These are phyloP conservation scores for Ceratocystiopsis brevicomis DNA, from an alignment of 2,329 filamentous ascomycete species.

Conservation along the genomic window DNA sequence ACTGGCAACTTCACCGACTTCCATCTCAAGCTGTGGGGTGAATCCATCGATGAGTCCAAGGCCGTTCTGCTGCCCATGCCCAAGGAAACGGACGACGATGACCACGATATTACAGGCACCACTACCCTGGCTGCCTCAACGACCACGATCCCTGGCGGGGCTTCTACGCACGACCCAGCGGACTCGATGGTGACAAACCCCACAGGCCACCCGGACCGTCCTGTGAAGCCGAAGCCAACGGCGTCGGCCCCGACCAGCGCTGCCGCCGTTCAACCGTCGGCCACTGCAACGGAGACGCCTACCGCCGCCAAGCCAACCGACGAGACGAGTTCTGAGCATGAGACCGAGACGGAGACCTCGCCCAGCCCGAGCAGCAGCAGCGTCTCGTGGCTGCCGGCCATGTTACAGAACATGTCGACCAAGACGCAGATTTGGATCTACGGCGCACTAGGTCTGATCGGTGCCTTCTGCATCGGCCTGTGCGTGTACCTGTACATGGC, in stretches of 20 bases:
- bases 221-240: slow-evolving; percentile 24
- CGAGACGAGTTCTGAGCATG: slow-evolving; percentile 2
- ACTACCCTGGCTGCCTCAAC: slow-evolving; percentile 43
- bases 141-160: slow-evolving; percentile 29
- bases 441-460: slow-evolving; percentile 66
- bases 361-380: slow-evolving; percentile 20
- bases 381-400: slow-evolving; percentile 60
- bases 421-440: slow-evolving; percentile 88
- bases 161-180: too few species aligned
- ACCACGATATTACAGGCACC: slow-evolving; percentile 50
- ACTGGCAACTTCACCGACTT: slow-evolving; percentile 73
- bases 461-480: slow-evolving; percentile 63
- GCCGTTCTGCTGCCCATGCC: slow-evolving; percentile 66
- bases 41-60: slow-evolving; percentile 57
- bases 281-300: background rate
- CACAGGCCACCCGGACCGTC: slow-evolving; percentile 46
- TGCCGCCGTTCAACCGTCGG: background rate
- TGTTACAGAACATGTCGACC: slow-evolving; percentile 73
- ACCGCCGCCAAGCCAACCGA: background rate
- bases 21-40: slow-evolving; percentile 88
- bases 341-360: slow-evolving; percentile 15
- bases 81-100: slow-evolving; percentile 61
- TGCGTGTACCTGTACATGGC: slow-evolving; percentile 69
- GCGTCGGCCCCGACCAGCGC: slow-evolving; percentile 14
- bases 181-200: slow-evolving; percentile 24